phyloP scores from a whole-genome alignment of 257 asterid genomes.

The Nemophila menziesii region DNA sequence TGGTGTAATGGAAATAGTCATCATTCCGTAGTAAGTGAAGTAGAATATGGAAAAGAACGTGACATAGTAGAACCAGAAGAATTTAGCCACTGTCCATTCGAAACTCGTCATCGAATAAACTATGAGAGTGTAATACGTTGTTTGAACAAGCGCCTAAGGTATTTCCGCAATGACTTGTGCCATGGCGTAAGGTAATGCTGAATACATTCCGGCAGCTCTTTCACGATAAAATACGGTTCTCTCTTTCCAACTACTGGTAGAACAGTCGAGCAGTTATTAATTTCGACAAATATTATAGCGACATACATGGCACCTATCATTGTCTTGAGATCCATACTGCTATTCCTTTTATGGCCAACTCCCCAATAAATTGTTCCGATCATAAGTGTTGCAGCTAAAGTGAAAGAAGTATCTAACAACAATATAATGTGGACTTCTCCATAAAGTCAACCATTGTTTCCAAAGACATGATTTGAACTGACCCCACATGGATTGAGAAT shows the following conservation, averaged over 20 bases:
- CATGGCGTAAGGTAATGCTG: conserved; percentile 51
- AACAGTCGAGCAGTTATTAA: conserved; percentile 35
- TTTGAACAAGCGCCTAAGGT: conserved; percentile 39
- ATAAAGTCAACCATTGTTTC: conserved; percentile 41
- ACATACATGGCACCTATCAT: conserved; percentile 52
- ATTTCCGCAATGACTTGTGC: conserved; percentile 42
- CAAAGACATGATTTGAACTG: conserved; percentile 35
- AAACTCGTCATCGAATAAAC: conserved; percentile 43
- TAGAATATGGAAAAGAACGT: conserved; percentile 43
- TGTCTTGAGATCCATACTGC: conserved; percentile 27
- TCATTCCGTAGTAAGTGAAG: conserved; percentile 55
- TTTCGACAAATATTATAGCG: conserved; percentile 36
- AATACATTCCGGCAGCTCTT: conserved; percentile 52
- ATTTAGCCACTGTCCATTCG: conserved; percentile 37
- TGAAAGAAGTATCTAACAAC: conserved; percentile 38
- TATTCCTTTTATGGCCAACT: conserved; percentile 28
- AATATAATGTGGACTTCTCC: conserved; percentile 49
- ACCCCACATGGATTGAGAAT: conserved; percentile 36
- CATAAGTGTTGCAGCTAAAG: conserved; percentile 30
- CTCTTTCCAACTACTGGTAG: conserved; percentile 39
- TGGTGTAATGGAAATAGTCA: conserved; percentile 49
- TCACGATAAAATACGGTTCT: conserved; percentile 49
- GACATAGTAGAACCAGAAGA: conserved; percentile 44
- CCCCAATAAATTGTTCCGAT: conserved; percentile 39
- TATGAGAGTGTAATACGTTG: conserved; percentile 32